Percentiles rank a stretch among this genome's conserved stretches.
Conservation (phyloP, 352 stramenopile species). For the Phytophthora crassamura region DNA sequence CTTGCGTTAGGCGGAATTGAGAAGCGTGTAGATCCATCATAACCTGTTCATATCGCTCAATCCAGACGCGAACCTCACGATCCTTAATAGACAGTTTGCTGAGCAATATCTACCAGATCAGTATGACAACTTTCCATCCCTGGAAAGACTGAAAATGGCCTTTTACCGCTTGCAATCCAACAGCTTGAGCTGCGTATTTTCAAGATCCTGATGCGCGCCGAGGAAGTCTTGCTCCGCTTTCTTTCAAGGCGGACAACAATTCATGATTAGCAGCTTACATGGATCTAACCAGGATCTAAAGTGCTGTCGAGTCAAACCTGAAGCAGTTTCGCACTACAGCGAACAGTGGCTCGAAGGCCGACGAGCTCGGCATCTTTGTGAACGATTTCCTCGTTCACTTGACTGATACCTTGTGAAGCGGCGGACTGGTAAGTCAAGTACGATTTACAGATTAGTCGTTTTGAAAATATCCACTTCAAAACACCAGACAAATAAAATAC, state of each 20-base stretch:
- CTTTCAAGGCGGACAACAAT: slow-evolving; percentile 18
- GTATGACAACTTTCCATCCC: not conserved
- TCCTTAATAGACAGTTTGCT: slow-evolving; percentile 62
- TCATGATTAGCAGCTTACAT: not conserved
- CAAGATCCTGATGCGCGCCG: slow-evolving; percentile 66
- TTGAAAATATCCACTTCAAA: not conserved
- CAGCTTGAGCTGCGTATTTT: slow-evolving; percentile 71
- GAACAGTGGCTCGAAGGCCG: slow-evolving; percentile 65
- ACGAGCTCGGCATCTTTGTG: slow-evolving; percentile 77
- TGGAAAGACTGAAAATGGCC: not conserved
- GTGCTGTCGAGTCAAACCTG: slow-evolving; percentile 41
- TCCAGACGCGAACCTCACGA: slow-evolving; percentile 70
- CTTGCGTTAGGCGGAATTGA: slow-evolving; percentile 72
- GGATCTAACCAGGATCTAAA: not conserved
- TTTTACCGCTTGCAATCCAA: slow-evolving; percentile 71
- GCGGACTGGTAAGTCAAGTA: slow-evolving; percentile 35
- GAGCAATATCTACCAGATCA: not conserved
- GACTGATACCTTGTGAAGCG: slow-evolving; percentile 47
- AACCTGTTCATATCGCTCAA: slow-evolving; percentile 83
- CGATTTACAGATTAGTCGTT: not conserved
- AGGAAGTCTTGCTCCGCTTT: slow-evolving; percentile 82
- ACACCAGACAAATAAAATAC: not conserved
- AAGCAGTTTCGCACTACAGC: slow-evolving; percentile 75
- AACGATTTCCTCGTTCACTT: slow-evolving; percentile 64
- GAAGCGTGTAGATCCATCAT: slow-evolving; percentile 85